Evolutionary conservation across 2,329 filamentous ascomycete species (phyloP), one percentile per base, ranked within the genome.

Genomic region (Fusarium xyrophilum): DNA sequence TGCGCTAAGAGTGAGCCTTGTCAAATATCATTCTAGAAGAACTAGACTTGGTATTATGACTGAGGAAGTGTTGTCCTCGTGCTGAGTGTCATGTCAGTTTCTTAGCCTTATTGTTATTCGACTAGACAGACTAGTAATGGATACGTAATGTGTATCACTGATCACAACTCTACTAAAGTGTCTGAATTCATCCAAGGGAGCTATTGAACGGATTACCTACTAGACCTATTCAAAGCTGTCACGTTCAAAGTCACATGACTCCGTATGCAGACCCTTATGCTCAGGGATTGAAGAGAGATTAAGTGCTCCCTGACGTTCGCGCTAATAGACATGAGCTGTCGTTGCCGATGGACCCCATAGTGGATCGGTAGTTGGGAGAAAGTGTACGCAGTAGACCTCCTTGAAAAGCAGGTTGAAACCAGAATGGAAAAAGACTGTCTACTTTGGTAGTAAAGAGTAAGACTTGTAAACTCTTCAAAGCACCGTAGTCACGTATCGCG

Each of bases 361-460:
- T 64, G 67, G 66, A 44, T 40, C 67, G 63, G 67, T 64, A 70
- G 58, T 64, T 61, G 62, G 32, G 25, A 38, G 23, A 40, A 50
- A 27, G 44, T 63, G 44, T 40, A 33, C 32, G 7, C 9, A 33
- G 32, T 17, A 43, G 39, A 53, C 48, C 50, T 65, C 62, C 50
- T 56, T 47, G 44, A 15, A 42, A 48, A 27, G 33, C 35, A 51
- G 36, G 21, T 15, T 58, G 43, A 46, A 57, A 54, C 10, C 39
- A 35, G 30, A 38, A 43, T 51, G 46, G 40, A 51, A 69, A 56
- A 42, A 57, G 30, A 36, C 10, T 25, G 17, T 35, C 6, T 27
- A 50, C 32, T 50, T 17, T 33, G 9, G 32, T 19, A 10, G 8
- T 25, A n/a, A 50, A 9, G 23, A 25, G 23, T 25, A 25, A 27